Base-by-base conservation (phyloP, 2,329 filamentous ascomycete genomes). In the Leptographium wingfieldii region DNA sequence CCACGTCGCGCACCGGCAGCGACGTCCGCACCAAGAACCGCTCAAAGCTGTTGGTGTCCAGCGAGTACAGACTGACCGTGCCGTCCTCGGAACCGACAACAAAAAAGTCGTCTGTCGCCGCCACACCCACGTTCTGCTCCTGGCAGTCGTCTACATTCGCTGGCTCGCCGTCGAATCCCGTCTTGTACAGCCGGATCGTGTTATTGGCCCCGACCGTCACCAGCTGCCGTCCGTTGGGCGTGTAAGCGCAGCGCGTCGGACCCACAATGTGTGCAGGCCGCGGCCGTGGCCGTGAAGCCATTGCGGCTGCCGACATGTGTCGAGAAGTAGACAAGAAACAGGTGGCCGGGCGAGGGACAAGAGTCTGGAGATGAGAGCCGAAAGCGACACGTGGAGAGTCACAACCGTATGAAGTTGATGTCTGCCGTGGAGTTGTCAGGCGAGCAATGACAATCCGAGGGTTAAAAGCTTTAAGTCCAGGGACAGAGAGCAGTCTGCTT, bases 191-290 rank as follows among this genome's bases (percentile, higher is more conserved):
- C 56, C 95, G 88, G 68, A 96, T 91, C 9, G 90, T 90, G 69
- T 95, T 95, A 75, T 97, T 96, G 61, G 90, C 87, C 64, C 94
- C 94, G 62, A 91, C 92, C 12, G 94, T 97, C 65, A 97, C 84
- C 61, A 99, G 80, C 67, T 88, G 89, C 66, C 81, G 82, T 63
- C 95, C 94, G 71, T 95, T 86, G 7, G 90, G 89, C 0, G 92
- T 96, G 73, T 97, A 97, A 64, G 88, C 83, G 66, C 95, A 85
- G 67, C 85, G 91, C 2, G 95, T 97, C 60, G 85, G 83, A 64
- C 95, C 95, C 59, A 88, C 86, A 3, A 90, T 92, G 73, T 99
- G 83, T 9, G 82, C 83, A n/a, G 86, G 85, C 62, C 86, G 78
- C 60, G 83, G 81, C 68, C 84, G 78, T 55, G 84, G 77, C 65